A percentile compares a stretch with the other conserved stretches of the same genome.
Conservation (phyloP, 768 basidiomycete species). For the Strobilomyces echinocephalus region DNA sequence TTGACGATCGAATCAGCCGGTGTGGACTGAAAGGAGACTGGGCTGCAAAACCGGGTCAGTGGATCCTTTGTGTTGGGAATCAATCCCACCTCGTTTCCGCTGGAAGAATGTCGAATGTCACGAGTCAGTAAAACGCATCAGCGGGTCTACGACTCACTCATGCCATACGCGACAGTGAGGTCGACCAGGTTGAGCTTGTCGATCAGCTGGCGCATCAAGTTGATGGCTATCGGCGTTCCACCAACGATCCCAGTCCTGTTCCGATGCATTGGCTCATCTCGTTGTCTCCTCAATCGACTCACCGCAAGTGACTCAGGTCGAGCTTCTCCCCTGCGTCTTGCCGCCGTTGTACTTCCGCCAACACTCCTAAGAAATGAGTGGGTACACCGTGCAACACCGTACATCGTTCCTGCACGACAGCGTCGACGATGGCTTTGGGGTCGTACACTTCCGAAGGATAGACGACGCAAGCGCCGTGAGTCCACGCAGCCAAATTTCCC, state of each 20-base stretch:
- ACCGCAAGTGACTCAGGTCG: conserved; percentile 56
- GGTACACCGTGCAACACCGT: conserved; percentile 83
- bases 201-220: conserved; percentile 72
- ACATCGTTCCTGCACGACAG: conserved; percentile 63
- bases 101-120: conserved; percentile 21
- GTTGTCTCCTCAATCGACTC: background rate
- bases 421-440: conserved; percentile 63
- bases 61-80: no score
- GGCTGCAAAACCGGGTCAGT: no score
- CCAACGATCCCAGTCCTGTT: conserved; percentile 80
- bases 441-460: conserved; percentile 68
- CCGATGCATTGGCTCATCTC: background rate
- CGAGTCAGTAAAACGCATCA: conserved; percentile 3
- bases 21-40: conserved; percentile 63
- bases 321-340: conserved; percentile 40
- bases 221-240: conserved; percentile 73
- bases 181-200: conserved; percentile 61
- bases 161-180: conserved; percentile 77
- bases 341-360: conserved; percentile 61
- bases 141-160: conserved; percentile 54
- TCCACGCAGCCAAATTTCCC: conserved; percentile 77
- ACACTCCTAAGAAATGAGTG: conserved; percentile 76
- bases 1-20: conserved; percentile 64
- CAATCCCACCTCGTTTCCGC: conserved; percentile 62
- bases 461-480: conserved; percentile 66